Conservation (phyloP, 768 basidiomycete species). For the Auriscalpium orientale region DNA sequence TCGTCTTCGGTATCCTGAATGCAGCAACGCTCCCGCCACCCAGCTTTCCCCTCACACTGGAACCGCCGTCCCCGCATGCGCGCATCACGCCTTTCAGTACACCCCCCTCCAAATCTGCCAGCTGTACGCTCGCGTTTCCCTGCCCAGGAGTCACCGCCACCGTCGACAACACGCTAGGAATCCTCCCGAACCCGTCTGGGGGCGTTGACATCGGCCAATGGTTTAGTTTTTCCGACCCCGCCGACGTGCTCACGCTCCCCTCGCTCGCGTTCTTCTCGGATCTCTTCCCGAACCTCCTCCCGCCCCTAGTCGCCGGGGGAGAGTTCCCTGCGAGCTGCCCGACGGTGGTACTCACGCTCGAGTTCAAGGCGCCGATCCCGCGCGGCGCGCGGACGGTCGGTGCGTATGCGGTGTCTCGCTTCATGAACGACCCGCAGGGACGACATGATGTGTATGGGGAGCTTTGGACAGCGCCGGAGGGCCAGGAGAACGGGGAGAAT, state of each 20-base stretch:
- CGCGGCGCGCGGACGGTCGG: constrained; percentile 46
- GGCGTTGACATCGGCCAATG: constrained; percentile 55
- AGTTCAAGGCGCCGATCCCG: constrained; percentile 58
- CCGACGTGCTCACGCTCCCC: constrained; percentile 39
- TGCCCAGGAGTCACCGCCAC: constrained; percentile 6
- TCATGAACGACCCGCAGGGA: constrained; percentile 45
- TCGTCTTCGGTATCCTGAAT: background rate
- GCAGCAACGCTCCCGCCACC: background rate
- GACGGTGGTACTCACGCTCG: constrained; percentile 51
- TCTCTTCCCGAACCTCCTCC: constrained; percentile 31
- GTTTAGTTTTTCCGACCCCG: constrained; percentile 37
- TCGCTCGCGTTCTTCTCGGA: constrained; percentile 53
- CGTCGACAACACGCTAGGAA: constrained; percentile 31
- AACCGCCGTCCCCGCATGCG: background rate
- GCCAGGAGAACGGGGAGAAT: constrained; percentile 23
- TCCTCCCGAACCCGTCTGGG: constrained; percentile 35
- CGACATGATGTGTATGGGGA: constrained; percentile 55
- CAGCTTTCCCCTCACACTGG: background rate
- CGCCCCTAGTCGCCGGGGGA: constrained; percentile 3
- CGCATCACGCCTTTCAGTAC: constrained; percentile 2
- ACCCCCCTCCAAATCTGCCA: background rate
- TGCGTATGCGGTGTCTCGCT: constrained; percentile 45
- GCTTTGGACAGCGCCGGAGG: constrained; percentile 60
- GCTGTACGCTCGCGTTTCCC: background rate
- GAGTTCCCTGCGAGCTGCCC: constrained; percentile 35